Percentiles rank a stretch among this genome's conserved stretches.
These are phyloP conservation scores for Chaetomiaceae sp. DNA, from an alignment of 2,329 filamentous ascomycete species.

Conservation along the genomic window DNA sequence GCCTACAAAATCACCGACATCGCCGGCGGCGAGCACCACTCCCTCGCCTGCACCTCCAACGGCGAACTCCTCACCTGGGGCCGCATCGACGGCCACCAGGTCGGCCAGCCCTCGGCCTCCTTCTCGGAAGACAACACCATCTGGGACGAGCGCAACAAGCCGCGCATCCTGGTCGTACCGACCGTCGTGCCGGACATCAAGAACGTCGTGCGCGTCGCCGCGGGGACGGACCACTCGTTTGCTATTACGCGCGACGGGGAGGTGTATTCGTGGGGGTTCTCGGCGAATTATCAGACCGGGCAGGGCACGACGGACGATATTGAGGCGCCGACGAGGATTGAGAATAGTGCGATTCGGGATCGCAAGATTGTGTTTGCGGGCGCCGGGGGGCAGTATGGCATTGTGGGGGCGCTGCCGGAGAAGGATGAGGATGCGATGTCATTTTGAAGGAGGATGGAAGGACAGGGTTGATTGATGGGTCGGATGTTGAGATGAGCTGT, in stretches of 20 bases:
- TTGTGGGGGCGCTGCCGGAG: conserved; percentile 49
- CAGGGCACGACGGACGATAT: conserved; percentile 76
- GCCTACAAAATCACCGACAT: conserved; percentile 63
- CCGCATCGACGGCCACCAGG: conserved; percentile 50
- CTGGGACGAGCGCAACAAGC: conserved; percentile 58
- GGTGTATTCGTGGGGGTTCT: conserved; percentile 78
- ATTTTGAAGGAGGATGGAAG: background rate
- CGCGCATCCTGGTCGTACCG: conserved; percentile 69
- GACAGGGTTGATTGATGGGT: background rate
- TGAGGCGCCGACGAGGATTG: conserved; percentile 69
- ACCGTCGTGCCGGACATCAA: conserved; percentile 54
- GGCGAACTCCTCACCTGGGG: conserved; percentile 60
- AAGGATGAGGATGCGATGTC: background rate
- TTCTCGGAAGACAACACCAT: conserved; percentile 57
- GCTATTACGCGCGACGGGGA: conserved; percentile 64
- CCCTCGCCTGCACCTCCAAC: conserved; percentile 55
- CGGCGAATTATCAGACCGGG: conserved; percentile 74
- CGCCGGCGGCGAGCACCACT: conserved; percentile 69
- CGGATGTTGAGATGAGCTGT: background rate
- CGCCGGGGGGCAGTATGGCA: conserved; percentile 79
- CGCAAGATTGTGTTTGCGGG: conserved; percentile 74
- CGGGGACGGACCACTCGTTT: conserved; percentile 69
- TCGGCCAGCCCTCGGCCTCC: conserved; percentile 53
- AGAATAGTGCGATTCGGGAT: conserved; percentile 76
- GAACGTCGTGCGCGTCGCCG: conserved; percentile 53